Conservation (phyloP, 345 rosid genomes). For the Diplotaxis tenuifolia region DNA sequence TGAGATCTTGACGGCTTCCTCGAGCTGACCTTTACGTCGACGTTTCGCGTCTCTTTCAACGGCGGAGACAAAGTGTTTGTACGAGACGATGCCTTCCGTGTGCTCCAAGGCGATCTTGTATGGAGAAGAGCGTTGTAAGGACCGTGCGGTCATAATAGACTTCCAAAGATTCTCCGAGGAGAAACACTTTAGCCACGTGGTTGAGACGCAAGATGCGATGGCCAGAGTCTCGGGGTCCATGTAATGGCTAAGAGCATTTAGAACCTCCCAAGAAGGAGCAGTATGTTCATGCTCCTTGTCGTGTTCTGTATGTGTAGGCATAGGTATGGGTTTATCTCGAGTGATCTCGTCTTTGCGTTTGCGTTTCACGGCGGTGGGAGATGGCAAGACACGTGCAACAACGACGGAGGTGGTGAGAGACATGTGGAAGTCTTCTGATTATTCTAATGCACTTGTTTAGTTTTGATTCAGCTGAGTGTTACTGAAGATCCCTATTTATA, state of each 20-base stretch:
- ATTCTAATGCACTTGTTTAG: too few relatives aligned
- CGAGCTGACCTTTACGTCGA: not conserved
- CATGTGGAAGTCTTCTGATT: too few relatives aligned
- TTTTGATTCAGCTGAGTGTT: not conserved
- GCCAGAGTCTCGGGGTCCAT: conserved; percentile 16
- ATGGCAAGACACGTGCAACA: not conserved
- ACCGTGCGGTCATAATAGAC: not conserved
- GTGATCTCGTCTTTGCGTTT: conserved; percentile 1
- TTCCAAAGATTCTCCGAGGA: conserved; percentile 22
- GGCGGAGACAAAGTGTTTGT: conserved; percentile 2
- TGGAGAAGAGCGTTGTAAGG: conserved; percentile 2
- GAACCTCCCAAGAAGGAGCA: conserved; percentile 12
- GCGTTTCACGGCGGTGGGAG: not conserved
- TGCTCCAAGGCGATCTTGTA: not conserved
- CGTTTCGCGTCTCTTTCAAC: conserved; percentile 19
- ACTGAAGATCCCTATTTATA: not conserved
- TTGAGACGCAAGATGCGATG: conserved; percentile 26
- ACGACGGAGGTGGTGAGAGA: not conserved
- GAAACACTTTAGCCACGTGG: conserved; percentile 18
- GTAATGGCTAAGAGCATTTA: conserved; percentile 10
- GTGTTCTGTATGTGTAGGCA: not conserved
- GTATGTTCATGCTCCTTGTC: not conserved
- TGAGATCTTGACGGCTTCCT: not conserved
- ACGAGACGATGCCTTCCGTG: not conserved
- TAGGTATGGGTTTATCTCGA: not conserved